These are phyloP conservation scores for Tillandsia leiboldiana DNA, from an alignment of 176 grass and related monocot species.

Conservation along the genomic window DNA sequence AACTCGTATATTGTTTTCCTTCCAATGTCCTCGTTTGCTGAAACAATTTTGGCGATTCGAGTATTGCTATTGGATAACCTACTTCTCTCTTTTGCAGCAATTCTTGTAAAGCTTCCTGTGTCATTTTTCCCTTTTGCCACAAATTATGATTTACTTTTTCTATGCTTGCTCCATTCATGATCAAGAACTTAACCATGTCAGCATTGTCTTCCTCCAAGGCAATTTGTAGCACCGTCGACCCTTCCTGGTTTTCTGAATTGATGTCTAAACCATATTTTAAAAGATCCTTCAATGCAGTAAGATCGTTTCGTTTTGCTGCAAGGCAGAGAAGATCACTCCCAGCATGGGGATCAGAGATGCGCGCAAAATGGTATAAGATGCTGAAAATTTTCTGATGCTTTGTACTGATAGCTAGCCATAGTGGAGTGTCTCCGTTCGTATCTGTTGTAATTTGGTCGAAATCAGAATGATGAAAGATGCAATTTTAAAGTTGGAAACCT, in stretches of 20 bases:
- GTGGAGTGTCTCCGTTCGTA: conserved; percentile 48
- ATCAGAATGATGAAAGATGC: background rate
- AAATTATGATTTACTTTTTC: conserved; percentile 29
- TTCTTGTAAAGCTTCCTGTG: conserved; percentile 31
- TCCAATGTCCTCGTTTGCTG: conserved; percentile 8
- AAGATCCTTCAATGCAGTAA: conserved; percentile 57
- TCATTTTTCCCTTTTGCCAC: conserved; percentile 14
- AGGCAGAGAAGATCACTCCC: conserved; percentile 60
- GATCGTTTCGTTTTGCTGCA: conserved; percentile 47
- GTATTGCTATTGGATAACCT: conserved; percentile 37
- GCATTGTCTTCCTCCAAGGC: conserved; percentile 45
- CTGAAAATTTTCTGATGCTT: conserved; percentile 84
- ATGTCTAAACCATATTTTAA: conserved; percentile 60
- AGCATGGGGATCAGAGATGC: conserved; percentile 34
- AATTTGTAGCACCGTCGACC: conserved; percentile 46
- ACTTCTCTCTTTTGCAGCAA: conserved; percentile 38
- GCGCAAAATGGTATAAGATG: conserved; percentile 54
- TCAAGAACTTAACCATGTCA: conserved; percentile 44
- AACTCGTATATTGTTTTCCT: background rate
- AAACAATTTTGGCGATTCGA: conserved; percentile 11
- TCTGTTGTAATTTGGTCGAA: conserved; percentile 23
- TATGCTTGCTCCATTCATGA: conserved; percentile 55
- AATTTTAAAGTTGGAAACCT: background rate
- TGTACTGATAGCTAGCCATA: conserved; percentile 58
- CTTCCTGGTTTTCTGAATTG: conserved; percentile 53